Base-by-base conservation (phyloP, 345 rosid species). In the Draba incana region DNA sequence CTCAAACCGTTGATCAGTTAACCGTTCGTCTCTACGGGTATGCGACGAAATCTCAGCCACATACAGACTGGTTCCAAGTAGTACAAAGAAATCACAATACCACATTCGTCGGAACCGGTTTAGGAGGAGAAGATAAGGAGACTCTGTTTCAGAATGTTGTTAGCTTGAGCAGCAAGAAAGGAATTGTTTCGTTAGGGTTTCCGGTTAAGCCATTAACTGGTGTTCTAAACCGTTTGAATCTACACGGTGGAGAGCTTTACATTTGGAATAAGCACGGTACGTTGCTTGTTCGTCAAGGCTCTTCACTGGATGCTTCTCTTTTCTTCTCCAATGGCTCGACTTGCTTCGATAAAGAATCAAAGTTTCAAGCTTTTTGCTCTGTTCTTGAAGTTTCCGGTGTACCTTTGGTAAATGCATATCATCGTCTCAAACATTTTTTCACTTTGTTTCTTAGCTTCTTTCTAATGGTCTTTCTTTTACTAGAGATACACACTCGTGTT, bases 401-500 rank as follows among this genome's bases (percentile, higher is more conserved):
- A n/a, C 46, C 38, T 53, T 51, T 75, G 78, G 78, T 74, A 74
- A 52, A 15, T 73, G 14, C 31, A 60, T 9, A 46, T 47, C 50
- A 57, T 37, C 24, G 11, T 46, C 16, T 33, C 2, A 53, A 13
- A 70, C 46, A 33, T 16, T 33, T 6, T 12, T 48, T 51, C 13
- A 52, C 16, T 43, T 28, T 59, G 15, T 60, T 51, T 61, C 39
- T 61, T 13, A 61, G 25, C 11, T 54, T 62, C 10, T 55, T 20
- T 46, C 20, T 6, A 8, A 45, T 46, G n/a, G 24, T 71, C 1
- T 46, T 12, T 48, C 38, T 13, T 11, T 4, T 14, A 23, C 33
- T 72, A 91, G 97, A 89, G 81, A 37, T 87, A 77, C 60, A 83
- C 80, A 52, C 45, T 88, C 67, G 78, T 81, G 33, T 60, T 83